Evolutionary conservation across 768 basidiomycete species (phyloP), one percentile per base, ranked within the genome.

Genomic region (Lyophyllum decastes): DNA sequence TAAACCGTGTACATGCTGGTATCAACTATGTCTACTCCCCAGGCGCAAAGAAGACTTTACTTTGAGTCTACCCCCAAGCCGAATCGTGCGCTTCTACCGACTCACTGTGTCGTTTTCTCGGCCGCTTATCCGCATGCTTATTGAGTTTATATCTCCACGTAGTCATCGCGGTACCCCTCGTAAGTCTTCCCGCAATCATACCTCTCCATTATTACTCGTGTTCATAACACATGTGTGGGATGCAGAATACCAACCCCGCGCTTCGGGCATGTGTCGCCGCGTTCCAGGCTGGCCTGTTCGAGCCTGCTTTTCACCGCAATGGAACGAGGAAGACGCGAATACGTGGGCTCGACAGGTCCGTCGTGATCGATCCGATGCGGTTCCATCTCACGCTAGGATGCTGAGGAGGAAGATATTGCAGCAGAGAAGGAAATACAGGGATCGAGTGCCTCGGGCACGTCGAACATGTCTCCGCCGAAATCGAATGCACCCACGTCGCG

Each of bases 301-400:
- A n/a, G 30, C 44, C 55, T 25, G 24, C 19, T 22, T 9, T 38
- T 3, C 21, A 21, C 16, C 35, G 19, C 11, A 10, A 16, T 47
- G 35, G n/a, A 17, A 27, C 11, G 59, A 61, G 58, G 49, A 61
- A 70, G 19, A 67, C 62, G 54, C 21, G 54, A 0, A 71, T 81
- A 2, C 63, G 71, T 8, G 90, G 90, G 0, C 73, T 92, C 4
- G 86, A 92, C 69, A 65, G 64, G 9, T 76, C 81, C 2, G 83
- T 92, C 61, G 69, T 88, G 52, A 78, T 90, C 54, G 75, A 80
- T 43, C 81, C 82, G 0, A 65, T 76, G 10, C 69, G 89, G n/a
- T 70, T 91, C 43, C 90, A 92, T 68, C 70, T 92, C 55, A 92
- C 90, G 0, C 72, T 92, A 2, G 90, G 89, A 0, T 33, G 49